A percentile compares a stretch with the other conserved stretches of the same genome.
These are phyloP conservation scores for Nigrograna mackinnonii DNA, from an alignment of 2,329 filamentous ascomycete genomes.

Conservation along the genomic window DNA sequence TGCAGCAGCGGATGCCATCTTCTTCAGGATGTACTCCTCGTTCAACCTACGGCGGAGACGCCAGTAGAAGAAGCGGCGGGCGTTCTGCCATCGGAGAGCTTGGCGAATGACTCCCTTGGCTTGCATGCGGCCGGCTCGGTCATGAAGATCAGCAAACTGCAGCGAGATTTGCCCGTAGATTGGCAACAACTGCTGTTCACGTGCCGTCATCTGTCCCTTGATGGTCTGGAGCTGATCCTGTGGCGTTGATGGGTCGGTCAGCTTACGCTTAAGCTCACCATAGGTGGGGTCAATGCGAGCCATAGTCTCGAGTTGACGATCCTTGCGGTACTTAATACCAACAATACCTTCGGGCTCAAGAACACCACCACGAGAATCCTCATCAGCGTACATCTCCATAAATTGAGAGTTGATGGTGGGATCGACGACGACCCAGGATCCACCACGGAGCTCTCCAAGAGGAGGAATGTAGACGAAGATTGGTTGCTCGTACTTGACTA, in stretches of 20 bases:
- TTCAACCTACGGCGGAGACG: conserved; percentile 94
- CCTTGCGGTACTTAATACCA: conserved; percentile 97
- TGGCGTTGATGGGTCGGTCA: conserved; percentile 67
- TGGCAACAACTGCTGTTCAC: conserved; percentile 86
- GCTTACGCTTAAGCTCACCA: conserved; percentile 78
- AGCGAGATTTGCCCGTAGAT: conserved; percentile 95
- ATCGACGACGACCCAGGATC: conserved; percentile 98
- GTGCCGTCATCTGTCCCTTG: conserved; percentile 80
- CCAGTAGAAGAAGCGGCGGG: conserved; percentile 99
- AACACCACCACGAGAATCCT: conserved; percentile 93
- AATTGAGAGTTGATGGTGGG: conserved; percentile 94
- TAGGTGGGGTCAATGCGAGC: conserved; percentile 87
- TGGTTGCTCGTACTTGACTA: conserved; percentile 98
- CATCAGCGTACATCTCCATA: conserved; percentile 99
- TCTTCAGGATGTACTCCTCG: conserved; percentile 95
- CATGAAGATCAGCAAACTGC: conserved; percentile 96
- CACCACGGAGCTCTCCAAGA: conserved; percentile 94
- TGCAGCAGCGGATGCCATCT: conserved; percentile 64
- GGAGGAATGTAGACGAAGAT: conserved; percentile 99
- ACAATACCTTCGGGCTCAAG: conserved; percentile 98
- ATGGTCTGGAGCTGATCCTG: conserved; percentile 76
- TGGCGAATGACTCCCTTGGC: conserved; percentile 94
- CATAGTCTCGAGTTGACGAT: conserved; percentile 98
- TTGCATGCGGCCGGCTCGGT: conserved; percentile 96
- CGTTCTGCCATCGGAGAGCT: conserved; percentile 81